Conservation (phyloP, 2,329 filamentous ascomycete genomes). For the Aspergillus pseudoglaucus region DNA sequence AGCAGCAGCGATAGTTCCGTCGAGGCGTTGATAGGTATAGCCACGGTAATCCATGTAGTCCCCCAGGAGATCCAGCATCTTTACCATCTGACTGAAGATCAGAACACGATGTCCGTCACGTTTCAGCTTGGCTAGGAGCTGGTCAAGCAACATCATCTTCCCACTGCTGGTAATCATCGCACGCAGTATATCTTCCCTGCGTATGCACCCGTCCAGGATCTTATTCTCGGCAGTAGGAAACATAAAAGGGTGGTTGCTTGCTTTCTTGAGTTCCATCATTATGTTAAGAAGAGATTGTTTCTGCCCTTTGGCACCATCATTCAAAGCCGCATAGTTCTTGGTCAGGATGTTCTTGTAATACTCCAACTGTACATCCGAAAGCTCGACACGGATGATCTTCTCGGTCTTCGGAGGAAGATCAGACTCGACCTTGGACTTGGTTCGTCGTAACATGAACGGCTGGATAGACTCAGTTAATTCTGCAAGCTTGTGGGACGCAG, state of each 20-base stretch:
- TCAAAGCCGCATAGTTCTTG: conserved; percentile 89
- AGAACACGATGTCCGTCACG: conserved; percentile 91
- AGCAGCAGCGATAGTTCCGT: conserved; percentile 86
- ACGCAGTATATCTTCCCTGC: conserved; percentile 85
- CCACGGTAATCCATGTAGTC: conserved; percentile 89
- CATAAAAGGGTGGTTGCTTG: conserved; percentile 98
- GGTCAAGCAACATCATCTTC: conserved; percentile 98
- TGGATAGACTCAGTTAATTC: conserved; percentile 81
- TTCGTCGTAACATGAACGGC: conserved; percentile 89
- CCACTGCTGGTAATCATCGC: conserved; percentile 93
- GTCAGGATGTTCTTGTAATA: conserved; percentile 99
- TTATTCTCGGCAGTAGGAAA: conserved; percentile 90
- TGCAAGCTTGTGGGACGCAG: conserved; percentile 79
- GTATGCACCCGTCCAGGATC: conserved; percentile 70
- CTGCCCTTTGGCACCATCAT: conserved; percentile 80
- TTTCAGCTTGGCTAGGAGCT: conserved; percentile 87
- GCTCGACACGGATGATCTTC: conserved; percentile 96
- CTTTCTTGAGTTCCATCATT: conserved; percentile 99
- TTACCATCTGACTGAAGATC: conserved; percentile 99
- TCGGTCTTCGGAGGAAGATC: conserved; percentile 95
- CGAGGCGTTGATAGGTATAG: conserved; percentile 91
- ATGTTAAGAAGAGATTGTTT: conserved; percentile 96
- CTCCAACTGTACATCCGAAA: conserved; percentile 92
- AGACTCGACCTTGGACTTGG: conserved; percentile 95
- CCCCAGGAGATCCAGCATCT: conserved; percentile 91